Percentiles rank a stretch among this genome's conserved stretches.
phyloP scores from a whole-genome alignment of 1,284 basidiomycete species.

The Apiotrichum gracile region DNA sequence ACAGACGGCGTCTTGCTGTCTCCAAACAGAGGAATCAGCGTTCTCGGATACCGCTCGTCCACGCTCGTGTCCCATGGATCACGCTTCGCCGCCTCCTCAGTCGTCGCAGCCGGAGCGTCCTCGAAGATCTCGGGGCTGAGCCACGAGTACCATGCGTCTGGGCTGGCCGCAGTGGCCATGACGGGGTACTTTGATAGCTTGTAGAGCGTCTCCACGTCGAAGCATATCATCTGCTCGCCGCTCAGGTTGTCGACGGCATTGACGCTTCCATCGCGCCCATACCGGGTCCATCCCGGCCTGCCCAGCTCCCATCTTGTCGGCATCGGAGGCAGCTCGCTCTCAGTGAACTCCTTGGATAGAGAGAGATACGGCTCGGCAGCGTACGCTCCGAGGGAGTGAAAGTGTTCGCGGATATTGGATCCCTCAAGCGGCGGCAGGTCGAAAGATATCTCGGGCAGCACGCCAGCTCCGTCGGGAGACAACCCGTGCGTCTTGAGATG shows the following conservation, averaged over 20 bases:
- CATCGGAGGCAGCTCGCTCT: conserved; percentile 55
- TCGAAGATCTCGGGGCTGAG: conserved; percentile 86
- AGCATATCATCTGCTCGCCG: conserved; percentile 68
- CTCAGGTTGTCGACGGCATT: conserved; percentile 44
- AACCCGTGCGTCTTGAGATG: conserved; percentile 77
- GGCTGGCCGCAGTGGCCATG: conserved; percentile 82
- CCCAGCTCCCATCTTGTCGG: conserved; percentile 66
- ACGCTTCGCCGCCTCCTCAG: conserved; percentile 2
- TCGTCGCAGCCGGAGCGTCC: conserved; percentile 17
- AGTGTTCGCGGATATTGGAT: conserved; percentile 77
- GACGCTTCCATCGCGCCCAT: conserved; percentile 47
- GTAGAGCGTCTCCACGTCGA: conserved; percentile 94
- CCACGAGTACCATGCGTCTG: conserved; percentile 91
- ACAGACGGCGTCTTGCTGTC: conserved; percentile 52
- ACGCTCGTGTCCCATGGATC: conserved; percentile 28
- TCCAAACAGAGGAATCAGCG: conserved; percentile 39
- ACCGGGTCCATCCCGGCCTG: conserved; percentile 83
- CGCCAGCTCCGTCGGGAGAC: conserved; percentile 70
- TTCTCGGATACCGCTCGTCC: conserved; percentile 22
- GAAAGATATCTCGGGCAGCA: conserved; percentile 71
- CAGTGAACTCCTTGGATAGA: conserved; percentile 63
- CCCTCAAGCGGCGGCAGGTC: conserved; percentile 81
- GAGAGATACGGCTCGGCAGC: conserved; percentile 75
- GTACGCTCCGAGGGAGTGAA: conserved; percentile 68
- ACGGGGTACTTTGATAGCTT: conserved; percentile 73